Base-by-base conservation (phyloP, 1,139 yeast genomes). In the Sugiyamaella grinbergsii region DNA sequence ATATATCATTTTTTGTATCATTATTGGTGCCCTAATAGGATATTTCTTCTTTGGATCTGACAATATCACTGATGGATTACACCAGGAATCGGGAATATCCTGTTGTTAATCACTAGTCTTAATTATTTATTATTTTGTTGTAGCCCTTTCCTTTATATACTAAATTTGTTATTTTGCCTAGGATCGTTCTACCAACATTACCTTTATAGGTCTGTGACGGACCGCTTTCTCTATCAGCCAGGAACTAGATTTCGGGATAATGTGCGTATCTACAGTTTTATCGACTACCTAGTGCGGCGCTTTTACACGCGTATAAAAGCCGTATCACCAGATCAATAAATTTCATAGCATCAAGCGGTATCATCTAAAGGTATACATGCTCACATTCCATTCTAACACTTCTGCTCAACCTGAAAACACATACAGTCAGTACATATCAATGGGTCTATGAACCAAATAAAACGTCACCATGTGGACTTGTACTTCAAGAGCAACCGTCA, bases 21-120 rank as follows among this genome's bases (percentile, higher is more conserved):
- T 82, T 47, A 64, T 82, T 39, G 88, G 88, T 5, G 85, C 84
- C 2, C 66, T 81, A 33, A 62, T 82, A 49, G 89, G 88, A 1
- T 78, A 78, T 63, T 62, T 81, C 18, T 49, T 66, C 45, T 58
- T 67, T 49, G 66, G 66, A 32, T 56, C 65, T 36, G 68, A 65
- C 47, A 57, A 55, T 16, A 46, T 62, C 11, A 31, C 49, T 18
- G 54, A 49, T 28, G 54, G 58, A 11, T 46, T 47, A 4, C 29
- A 42, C 22, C 52, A 50, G 15, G 59, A 55, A 18, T 46, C 51
- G 18, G 57, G 57, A n/a, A 39, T 50, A 13, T 37, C 49, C 42
- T 56, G 59, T 33, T 56, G 59, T 40, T 56, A 45, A 36, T 32
- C 4, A n/a, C 38, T 4, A 7, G 11, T 28, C n/a, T 7, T 24